Evolutionary conservation across 805 yeast species (phyloP).

Genomic region (Suhomyces pyralidae): DNA sequence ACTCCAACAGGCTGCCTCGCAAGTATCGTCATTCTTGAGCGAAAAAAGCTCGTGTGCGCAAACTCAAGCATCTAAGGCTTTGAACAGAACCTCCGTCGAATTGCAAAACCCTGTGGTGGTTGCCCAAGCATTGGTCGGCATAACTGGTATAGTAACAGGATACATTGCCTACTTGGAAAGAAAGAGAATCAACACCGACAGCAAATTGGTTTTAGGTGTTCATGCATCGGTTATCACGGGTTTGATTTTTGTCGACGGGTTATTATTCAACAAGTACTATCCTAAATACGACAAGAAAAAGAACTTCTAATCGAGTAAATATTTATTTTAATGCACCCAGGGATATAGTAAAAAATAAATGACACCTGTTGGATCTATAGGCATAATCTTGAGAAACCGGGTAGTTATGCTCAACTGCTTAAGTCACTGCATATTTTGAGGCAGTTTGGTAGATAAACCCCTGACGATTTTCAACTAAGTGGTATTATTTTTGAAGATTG

Average conservation of each 20-base stretch:
- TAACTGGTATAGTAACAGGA: slow-evolving; percentile 47
- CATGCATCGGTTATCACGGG: slow-evolving; percentile 55
- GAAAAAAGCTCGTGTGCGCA: slow-evolving; percentile 12
- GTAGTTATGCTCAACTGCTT: background rate
- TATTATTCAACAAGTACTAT: slow-evolving; percentile 51
- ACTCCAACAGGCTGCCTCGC: slow-evolving; percentile 15
- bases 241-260: slow-evolving; percentile 52
- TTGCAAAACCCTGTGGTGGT: slow-evolving; percentile 62
- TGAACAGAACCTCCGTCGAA: slow-evolving; percentile 31
- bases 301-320: background rate
- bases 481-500: background rate
- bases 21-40: slow-evolving; percentile 10
- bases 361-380: background rate
- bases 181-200: slow-evolving; percentile 43
- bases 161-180: slow-evolving; percentile 51
- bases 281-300: slow-evolving; percentile 48
- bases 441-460: background rate
- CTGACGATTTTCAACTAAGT: background rate
- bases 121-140: slow-evolving; percentile 48
- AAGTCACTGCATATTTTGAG: background rate
- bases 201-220: slow-evolving; percentile 44
- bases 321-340: background rate
- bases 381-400: background rate
- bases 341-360: background rate
- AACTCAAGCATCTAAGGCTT: slow-evolving; percentile 11